Evolutionary conservation across 352 stramenopile genomes (phyloP).

Genomic region (Phytophthora lateralis): DNA sequence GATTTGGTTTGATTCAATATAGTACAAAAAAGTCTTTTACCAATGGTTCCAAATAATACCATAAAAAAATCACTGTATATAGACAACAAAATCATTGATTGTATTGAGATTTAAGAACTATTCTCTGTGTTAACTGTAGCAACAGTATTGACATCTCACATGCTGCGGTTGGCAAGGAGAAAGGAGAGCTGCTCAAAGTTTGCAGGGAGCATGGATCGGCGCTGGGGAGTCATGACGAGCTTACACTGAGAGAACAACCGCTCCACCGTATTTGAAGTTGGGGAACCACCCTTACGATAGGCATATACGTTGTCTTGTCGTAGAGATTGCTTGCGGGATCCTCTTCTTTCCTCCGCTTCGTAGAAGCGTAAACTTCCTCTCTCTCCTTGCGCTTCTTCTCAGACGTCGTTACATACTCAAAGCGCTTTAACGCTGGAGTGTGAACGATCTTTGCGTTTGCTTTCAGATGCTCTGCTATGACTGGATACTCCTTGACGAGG

Average conservation of each 20-base stretch:
- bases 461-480: slow-evolving; percentile 9
- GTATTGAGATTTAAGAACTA: not conserved
- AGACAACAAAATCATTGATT: not conserved
- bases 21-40: no score
- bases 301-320: no score
- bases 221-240: not conserved
- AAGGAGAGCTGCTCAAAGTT: slow-evolving; percentile 2
- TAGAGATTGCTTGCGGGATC: no score
- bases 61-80: not conserved
- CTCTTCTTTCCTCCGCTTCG: not conserved
- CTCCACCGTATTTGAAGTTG: not conserved
- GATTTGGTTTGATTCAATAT: no score
- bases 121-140: not conserved
- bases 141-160: not conserved
- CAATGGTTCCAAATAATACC: no score
- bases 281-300: not conserved
- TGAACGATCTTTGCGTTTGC: slow-evolving; percentile 13
- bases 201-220: not conserved
- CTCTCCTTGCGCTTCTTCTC: slow-evolving; percentile 1
- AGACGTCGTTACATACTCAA: not conserved
- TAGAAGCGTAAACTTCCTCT: not conserved
- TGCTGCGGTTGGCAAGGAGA: not conserved
- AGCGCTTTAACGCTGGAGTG: slow-evolving; percentile 8
- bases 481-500: slow-evolving; percentile 3
- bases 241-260: slow-evolving; percentile 1